These are phyloP conservation scores for Sporobolomyces roseus DNA, from an alignment of 768 basidiomycete genomes.

Conservation along the genomic window DNA sequence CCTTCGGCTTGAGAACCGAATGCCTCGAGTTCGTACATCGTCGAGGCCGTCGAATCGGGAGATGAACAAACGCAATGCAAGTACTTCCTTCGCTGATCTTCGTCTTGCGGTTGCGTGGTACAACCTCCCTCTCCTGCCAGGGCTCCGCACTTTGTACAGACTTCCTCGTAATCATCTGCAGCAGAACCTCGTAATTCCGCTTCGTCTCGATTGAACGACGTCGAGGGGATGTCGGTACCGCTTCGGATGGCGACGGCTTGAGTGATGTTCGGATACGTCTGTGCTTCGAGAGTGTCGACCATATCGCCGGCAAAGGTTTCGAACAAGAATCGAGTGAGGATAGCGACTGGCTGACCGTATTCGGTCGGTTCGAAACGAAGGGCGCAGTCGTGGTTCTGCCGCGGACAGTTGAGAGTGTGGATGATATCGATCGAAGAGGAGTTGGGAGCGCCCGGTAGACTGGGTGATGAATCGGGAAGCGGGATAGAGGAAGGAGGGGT, in stretches of 20 bases:
- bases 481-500: not conserved
- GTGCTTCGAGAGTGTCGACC: conserved; percentile 24
- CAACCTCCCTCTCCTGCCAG: conserved; percentile 3
- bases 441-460: conserved; percentile 19
- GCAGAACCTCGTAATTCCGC: conserved; percentile 2
- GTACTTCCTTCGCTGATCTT: not conserved
- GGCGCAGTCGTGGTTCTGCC: conserved; percentile 33
- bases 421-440: conserved; percentile 18
- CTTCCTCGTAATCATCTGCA: conserved; percentile 9
- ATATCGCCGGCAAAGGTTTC: conserved; percentile 33
- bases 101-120: not conserved
- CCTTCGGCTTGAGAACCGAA: conserved; percentile 5
- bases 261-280: conserved; percentile 23
- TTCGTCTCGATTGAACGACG: conserved; percentile 3
- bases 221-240: not conserved
- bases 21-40: conserved; percentile 30
- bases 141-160: conserved; percentile 20
- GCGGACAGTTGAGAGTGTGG: conserved; percentile 38
- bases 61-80: conserved; percentile 23
- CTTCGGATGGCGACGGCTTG: conserved; percentile 19
- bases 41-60: conserved; percentile 3
- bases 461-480: not conserved
- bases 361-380: conserved; percentile 4
- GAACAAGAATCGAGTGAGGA: conserved; percentile 17
- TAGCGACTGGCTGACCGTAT: conserved; percentile 25